Evolutionary conservation across 768 basidiomycete genomes (phyloP).

Genomic region (Suillus decipiens): DNA sequence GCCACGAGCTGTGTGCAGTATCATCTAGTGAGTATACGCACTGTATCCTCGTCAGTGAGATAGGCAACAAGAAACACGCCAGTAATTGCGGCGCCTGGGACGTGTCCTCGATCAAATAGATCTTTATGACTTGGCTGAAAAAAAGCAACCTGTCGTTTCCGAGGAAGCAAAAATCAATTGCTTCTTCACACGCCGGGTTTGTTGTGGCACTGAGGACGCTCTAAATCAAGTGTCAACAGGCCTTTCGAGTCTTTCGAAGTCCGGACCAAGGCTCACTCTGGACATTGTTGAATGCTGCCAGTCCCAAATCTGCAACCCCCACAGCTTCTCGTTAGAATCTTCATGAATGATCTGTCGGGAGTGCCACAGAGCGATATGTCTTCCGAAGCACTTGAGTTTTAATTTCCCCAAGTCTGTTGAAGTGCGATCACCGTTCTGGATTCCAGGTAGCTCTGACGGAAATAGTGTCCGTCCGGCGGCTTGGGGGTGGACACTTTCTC

Average conservation of each 20-base stretch:
- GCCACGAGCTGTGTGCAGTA: background rate
- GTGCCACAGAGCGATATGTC: background rate
- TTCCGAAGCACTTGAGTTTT: constrained; percentile 4
- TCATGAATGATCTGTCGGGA: background rate
- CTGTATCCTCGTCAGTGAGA: background rate
- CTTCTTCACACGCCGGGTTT: background rate
- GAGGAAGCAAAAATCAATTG: constrained; percentile 1
- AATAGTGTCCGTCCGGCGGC: background rate
- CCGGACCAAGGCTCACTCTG: background rate
- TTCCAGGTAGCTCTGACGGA: background rate
- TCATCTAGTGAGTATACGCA: background rate
- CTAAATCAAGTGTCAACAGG: background rate
- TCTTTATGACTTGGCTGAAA: background rate
- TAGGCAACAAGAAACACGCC: background rate
- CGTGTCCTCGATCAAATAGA: background rate
- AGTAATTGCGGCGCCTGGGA: background rate
- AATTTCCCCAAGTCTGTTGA: background rate
- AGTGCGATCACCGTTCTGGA: background rate
- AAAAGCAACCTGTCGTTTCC: background rate
- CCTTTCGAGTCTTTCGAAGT: background rate
- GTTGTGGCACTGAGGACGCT: background rate
- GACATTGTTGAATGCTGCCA: background rate
- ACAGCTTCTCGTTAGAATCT: background rate
- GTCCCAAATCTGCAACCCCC: constrained; percentile 2
- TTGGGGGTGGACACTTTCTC: background rate